Evolutionary conservation across 768 basidiomycete genomes (phyloP).

Genomic region (Suillus occidentalis): DNA sequence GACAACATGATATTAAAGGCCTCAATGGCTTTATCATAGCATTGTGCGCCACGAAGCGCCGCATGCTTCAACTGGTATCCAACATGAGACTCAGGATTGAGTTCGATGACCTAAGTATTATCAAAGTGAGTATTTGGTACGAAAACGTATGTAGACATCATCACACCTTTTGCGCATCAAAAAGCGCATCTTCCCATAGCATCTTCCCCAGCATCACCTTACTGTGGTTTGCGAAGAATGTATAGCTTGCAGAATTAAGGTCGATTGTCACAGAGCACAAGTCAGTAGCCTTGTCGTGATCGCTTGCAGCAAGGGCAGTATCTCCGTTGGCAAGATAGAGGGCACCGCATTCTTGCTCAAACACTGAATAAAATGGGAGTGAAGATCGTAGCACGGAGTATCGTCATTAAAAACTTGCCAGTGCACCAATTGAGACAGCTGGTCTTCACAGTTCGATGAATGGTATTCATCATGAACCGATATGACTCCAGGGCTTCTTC

Average conservation of each 20-base stretch:
- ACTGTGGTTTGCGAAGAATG: neutral
- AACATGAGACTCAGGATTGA: neutral
- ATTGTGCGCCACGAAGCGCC: no score
- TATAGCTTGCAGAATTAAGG: neutral
- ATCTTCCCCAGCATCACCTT: neutral
- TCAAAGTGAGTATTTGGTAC: neutral
- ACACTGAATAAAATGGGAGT: neutral
- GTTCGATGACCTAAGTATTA: neutral
- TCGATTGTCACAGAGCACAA: neutral
- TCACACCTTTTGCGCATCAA: neutral
- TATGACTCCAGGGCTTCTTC: no score
- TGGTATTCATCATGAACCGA: no score
- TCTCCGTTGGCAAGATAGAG: neutral
- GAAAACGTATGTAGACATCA: neutral
- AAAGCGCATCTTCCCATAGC: no score
- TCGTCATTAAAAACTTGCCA: no score
- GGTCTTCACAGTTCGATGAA: no score
- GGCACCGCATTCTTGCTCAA: neutral
- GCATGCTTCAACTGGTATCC: no score
- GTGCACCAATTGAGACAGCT: no score
- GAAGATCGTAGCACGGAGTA: no score
- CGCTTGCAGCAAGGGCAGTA: neutral
- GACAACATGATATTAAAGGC: no score
- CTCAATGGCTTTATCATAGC: no score
- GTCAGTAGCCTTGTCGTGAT: neutral